Percentiles rank a stretch among this genome's conserved stretches.
Conservation (phyloP, 768 basidiomycete genomes). For the Calvatia gigantea region DNA sequence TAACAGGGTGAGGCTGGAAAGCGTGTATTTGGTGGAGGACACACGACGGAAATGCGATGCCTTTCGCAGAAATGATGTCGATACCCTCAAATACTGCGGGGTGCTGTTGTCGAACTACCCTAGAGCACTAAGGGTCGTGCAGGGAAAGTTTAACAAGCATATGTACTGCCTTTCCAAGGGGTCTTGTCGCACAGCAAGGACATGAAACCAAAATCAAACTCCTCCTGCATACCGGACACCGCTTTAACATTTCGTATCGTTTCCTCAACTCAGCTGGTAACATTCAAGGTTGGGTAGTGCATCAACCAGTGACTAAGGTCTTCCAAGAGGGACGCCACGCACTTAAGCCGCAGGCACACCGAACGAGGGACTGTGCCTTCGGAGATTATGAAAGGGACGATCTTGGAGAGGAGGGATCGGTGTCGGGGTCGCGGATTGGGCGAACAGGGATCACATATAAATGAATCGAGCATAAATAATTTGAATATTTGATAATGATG, state of each 20-base stretch:
- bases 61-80: background rate
- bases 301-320: background rate
- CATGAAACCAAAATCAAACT: background rate
- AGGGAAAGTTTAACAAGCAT: background rate
- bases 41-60: background rate
- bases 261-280: background rate
- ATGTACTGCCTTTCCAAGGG: background rate
- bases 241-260: background rate
- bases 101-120: background rate
- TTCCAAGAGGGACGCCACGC: background rate
- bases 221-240: background rate
- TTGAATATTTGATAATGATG: background rate
- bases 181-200: background rate
- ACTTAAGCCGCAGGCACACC: background rate
- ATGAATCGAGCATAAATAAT: background rate
- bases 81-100: constrained; percentile 1
- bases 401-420: constrained; percentile 1
- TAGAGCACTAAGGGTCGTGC: background rate
- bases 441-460: background rate
- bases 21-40: background rate
- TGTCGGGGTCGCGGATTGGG: background rate
- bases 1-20: background rate
- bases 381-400: constrained; percentile 4
- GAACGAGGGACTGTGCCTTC: background rate
- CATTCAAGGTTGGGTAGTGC: background rate